These are phyloP conservation scores for Coleophoma crateriformis DNA, from an alignment of 2,329 filamentous ascomycete genomes.

Conservation along the genomic window DNA sequence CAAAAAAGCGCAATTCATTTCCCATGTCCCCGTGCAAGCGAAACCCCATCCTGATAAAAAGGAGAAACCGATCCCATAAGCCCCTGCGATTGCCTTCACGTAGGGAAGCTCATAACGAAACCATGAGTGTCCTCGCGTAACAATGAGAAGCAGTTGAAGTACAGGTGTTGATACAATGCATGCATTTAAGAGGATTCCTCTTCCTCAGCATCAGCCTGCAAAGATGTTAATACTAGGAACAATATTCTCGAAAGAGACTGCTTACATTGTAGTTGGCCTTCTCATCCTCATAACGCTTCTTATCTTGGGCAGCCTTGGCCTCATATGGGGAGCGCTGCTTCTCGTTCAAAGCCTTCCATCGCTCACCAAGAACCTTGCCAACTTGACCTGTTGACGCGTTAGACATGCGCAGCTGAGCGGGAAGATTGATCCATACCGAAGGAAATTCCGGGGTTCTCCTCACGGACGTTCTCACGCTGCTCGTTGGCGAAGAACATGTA, in stretches of 20 bases:
- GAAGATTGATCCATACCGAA: slow-evolving; percentile 65
- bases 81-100: slow-evolving; percentile 10
- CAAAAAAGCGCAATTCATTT: slow-evolving; percentile 14
- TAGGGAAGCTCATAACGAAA: neutral
- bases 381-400: slow-evolving; percentile 64
- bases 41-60: slow-evolving; percentile 24
- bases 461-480: slow-evolving; percentile 95
- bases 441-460: slow-evolving; percentile 95
- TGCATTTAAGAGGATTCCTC: slow-evolving; percentile 39
- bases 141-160: slow-evolving; percentile 8
- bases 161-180: slow-evolving; percentile 3
- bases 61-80: slow-evolving; percentile 9
- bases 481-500: slow-evolving; percentile 99
- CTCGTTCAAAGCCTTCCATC: slow-evolving; percentile 94
- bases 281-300: slow-evolving; percentile 99
- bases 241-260: slow-evolving; percentile 14
- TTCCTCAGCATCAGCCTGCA: slow-evolving; percentile 49
- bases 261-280: slow-evolving; percentile 90
- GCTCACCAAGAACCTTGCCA: slow-evolving; percentile 95
- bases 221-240: slow-evolving; percentile 24
- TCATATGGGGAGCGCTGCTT: slow-evolving; percentile 93
- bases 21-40: slow-evolving; percentile 18
- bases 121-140: neutral
- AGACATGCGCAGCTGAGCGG: slow-evolving; percentile 3
- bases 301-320: slow-evolving; percentile 92